Conservation (phyloP, 345 rosid genomes). For the Rhodamnia argentea region DNA sequence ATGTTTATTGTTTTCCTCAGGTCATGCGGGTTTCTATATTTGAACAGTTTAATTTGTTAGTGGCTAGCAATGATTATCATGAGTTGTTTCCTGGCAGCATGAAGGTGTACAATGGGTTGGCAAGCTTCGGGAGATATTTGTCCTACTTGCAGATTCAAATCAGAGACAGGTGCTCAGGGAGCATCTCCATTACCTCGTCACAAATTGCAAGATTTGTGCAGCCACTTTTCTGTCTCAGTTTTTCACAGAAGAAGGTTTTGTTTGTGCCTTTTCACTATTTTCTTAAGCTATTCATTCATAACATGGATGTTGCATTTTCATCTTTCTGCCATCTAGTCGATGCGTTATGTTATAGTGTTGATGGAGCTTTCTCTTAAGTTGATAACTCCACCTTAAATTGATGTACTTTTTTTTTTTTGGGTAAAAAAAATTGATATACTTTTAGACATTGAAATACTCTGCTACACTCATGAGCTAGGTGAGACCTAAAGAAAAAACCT, state of each 20-base stretch:
- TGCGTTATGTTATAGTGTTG: neutral
- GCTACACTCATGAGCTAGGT: neutral
- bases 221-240: constrained; percentile 47
- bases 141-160: constrained; percentile 48
- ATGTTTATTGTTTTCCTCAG: neutral
- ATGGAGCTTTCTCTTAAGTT: neutral
- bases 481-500: neutral
- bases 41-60: neutral
- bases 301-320: neutral
- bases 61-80: neutral
- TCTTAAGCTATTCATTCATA: neutral
- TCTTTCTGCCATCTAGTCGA: neutral
- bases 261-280: neutral
- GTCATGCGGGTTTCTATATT: neutral
- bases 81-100: constrained; percentile 30
- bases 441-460: neutral
- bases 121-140: constrained; percentile 43
- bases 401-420: neutral
- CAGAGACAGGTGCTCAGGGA: constrained; percentile 48
- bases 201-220: constrained; percentile 59
- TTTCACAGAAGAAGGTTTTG: constrained; percentile 61
- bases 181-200: constrained; percentile 44
- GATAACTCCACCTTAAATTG: neutral
- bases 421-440: neutral
- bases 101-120: constrained; percentile 26